Evolutionary conservation across 805 yeast genomes (phyloP).

Genomic region (Zygosaccharomyces siamensis): DNA sequence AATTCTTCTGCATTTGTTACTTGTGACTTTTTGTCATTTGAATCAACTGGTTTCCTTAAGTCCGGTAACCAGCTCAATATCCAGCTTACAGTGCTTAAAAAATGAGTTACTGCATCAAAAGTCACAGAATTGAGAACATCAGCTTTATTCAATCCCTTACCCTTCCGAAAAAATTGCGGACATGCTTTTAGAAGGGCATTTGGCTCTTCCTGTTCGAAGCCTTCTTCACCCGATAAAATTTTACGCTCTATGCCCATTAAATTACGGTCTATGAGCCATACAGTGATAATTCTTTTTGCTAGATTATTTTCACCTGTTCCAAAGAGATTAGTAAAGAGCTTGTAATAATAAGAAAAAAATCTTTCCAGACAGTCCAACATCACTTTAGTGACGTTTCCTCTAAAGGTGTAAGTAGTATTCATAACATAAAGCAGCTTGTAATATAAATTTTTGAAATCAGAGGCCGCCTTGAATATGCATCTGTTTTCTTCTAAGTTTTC

Average conservation of each 20-base stretch:
- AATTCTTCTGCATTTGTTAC: conserved; percentile 30
- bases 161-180: conserved; percentile 28
- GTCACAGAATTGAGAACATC: conserved; percentile 53
- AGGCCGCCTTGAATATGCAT: conserved; percentile 31
- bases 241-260: conserved; percentile 32
- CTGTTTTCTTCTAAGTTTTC: conserved; percentile 33
- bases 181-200: conserved; percentile 28
- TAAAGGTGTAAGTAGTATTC: conserved; percentile 39
- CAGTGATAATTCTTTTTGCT: conserved; percentile 24
- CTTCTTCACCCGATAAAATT: conserved; percentile 25
- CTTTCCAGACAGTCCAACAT: conserved; percentile 37
- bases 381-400: conserved; percentile 48
- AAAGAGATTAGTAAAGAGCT: conserved; percentile 30
- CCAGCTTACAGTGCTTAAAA: conserved; percentile 54
- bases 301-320: conserved; percentile 21
- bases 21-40: conserved; percentile 5
- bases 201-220: conserved; percentile 26
- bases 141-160: conserved; percentile 36
- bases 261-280: conserved; percentile 37
- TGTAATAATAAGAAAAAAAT: conserved; percentile 36
- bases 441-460: conserved; percentile 28
- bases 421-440: conserved; percentile 29
- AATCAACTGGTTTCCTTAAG: conserved; percentile 40
- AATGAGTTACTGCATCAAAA: conserved; percentile 47
- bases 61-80: conserved; percentile 55